Evolutionary conservation across 1,284 basidiomycete species (phyloP).

Genomic region (Volvariella volvacea): DNA sequence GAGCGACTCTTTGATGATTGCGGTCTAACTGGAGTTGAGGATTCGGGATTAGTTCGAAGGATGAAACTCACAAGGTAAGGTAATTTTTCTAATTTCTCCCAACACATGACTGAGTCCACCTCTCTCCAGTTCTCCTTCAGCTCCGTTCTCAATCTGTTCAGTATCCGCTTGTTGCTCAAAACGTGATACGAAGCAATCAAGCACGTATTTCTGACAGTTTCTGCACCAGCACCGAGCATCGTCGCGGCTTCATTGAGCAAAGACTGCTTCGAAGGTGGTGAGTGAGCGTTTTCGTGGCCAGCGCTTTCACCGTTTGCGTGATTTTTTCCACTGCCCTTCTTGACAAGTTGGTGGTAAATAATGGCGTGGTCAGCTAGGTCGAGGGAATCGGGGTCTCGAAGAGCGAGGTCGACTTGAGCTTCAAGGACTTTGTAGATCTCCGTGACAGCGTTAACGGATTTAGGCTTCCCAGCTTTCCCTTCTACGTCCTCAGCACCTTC

Average conservation of each 20-base stretch:
- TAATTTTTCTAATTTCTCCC: too few species aligned
- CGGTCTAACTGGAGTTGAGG: too few species aligned
- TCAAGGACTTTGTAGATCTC: constrained; percentile 11
- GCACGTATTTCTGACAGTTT: constrained; percentile 27
- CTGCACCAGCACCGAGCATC: constrained; percentile 27
- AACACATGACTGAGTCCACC: too few species aligned
- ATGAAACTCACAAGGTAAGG: too few species aligned
- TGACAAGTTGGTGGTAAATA: constrained; percentile 22
- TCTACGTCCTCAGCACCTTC: too few species aligned
- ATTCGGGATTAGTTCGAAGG: too few species aligned
- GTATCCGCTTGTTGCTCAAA: constrained; percentile 17
- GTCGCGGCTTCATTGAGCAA: constrained; percentile 25
- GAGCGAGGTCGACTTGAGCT: constrained; percentile 17
- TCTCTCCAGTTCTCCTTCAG: too few species aligned
- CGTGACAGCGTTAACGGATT: constrained; percentile 10
- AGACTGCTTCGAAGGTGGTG: constrained; percentile 15
- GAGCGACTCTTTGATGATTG: too few species aligned
- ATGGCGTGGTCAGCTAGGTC: constrained; percentile 15
- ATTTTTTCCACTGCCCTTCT: constrained; percentile 10
- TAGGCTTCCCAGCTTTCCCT: too few species aligned
- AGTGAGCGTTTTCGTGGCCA: too few species aligned
- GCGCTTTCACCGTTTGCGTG: too few species aligned
- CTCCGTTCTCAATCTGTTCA: too few species aligned
- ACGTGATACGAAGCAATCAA: constrained; percentile 25
- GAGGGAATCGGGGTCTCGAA: constrained; percentile 16